phyloP scores from a whole-genome alignment of 805 yeast species.

The Metschnikowia vanudenii region DNA sequence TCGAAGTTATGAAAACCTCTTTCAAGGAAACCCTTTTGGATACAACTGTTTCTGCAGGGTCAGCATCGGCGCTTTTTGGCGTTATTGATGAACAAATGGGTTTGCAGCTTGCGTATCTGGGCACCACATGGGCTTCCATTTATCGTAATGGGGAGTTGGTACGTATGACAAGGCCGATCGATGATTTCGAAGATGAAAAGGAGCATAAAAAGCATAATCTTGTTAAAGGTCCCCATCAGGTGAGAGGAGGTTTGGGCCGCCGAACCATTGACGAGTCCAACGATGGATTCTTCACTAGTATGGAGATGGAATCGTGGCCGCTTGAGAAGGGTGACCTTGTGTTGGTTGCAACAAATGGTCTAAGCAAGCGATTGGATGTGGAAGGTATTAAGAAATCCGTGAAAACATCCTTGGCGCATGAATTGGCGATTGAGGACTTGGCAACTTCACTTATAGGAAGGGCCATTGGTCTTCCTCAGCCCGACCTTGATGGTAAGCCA shows the following conservation, averaged over 20 bases:
- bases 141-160: not conserved
- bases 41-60: not conserved
- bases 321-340: slow-evolving; percentile 4
- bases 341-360: slow-evolving; percentile 3
- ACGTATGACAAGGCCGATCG: not conserved
- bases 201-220: not conserved
- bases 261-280: not conserved
- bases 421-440: not conserved
- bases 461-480: slow-evolving; percentile 2
- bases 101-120: slow-evolving; percentile 1
- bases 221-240: not conserved
- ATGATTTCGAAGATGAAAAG: not conserved
- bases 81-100: not conserved
- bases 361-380: not conserved
- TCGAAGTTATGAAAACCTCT: not conserved
- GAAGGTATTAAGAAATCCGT: not conserved
- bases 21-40: not conserved
- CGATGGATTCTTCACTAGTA: not conserved
- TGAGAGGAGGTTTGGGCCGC: not conserved
- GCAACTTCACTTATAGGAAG: slow-evolving; percentile 2
- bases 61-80: slow-evolving; percentile 1
- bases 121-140: slow-evolving; percentile 1
- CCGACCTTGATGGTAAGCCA: not conserved
- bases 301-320: not conserved
- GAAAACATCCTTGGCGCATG: not conserved